These are phyloP conservation scores for Hypomyces perniciosus DNA, from an alignment of 2,329 filamentous ascomycete species.

Conservation along the genomic window DNA sequence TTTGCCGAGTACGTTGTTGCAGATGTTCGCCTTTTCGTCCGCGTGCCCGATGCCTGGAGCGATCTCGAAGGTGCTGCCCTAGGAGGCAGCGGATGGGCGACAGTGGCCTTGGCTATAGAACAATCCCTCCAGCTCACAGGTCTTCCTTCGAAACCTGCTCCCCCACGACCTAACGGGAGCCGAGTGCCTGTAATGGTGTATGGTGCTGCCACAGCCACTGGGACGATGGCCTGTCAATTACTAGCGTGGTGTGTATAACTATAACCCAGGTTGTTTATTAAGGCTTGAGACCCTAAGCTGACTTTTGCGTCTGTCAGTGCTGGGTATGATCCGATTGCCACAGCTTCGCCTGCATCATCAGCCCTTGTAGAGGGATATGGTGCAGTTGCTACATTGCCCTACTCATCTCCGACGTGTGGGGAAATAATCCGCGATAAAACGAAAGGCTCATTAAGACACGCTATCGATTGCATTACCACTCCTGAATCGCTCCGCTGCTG, in stretches of 20 bases:
- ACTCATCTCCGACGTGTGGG: not conserved
- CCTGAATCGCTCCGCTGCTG: slow-evolving; percentile 22
- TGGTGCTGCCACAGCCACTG: slow-evolving; percentile 24
- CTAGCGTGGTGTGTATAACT: slow-evolving; percentile 4
- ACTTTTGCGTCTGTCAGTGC: not conserved
- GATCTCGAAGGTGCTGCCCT: slow-evolving; percentile 19
- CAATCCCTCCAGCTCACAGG: slow-evolving; percentile 9
- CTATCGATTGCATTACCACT: slow-evolving; percentile 27
- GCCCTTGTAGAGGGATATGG: not conserved
- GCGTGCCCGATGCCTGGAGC: slow-evolving; percentile 17
- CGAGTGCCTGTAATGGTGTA: slow-evolving; percentile 22
- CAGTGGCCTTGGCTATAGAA: slow-evolving; percentile 16
- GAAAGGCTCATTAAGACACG: slow-evolving; percentile 17
- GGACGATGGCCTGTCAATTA: slow-evolving; percentile 25
- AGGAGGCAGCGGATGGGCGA: slow-evolving; percentile 21
- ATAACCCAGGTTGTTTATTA: not conserved
- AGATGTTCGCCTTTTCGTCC: slow-evolving; percentile 10
- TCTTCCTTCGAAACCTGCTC: slow-evolving; percentile 4
- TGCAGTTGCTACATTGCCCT: not conserved
- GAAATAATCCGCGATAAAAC: not conserved
- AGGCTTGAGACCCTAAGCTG: not conserved
- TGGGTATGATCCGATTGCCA: slow-evolving; percentile 2
- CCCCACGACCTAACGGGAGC: not conserved
- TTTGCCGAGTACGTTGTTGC: slow-evolving; percentile 4
- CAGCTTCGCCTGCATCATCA: not conserved